phyloP scores from a whole-genome alignment of 352 stramenopile genomes.

The Phytophthora hibernalis region DNA sequence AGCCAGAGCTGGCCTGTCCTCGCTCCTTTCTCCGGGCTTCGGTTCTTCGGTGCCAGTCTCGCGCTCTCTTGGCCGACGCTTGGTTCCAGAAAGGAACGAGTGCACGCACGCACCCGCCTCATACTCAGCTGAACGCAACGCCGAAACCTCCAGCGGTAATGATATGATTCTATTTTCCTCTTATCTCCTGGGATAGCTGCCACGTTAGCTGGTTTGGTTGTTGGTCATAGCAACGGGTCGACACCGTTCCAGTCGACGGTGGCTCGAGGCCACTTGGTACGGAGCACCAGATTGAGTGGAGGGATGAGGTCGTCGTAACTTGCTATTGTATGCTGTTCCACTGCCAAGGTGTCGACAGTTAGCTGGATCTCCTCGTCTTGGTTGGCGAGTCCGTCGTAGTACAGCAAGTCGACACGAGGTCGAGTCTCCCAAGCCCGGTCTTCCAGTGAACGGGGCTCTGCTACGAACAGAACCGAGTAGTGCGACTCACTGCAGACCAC shows the following conservation, averaged over 20 bases:
- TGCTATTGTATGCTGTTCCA: constrained; percentile 33
- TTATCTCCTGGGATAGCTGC: neutral
- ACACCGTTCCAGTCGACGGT: constrained; percentile 89
- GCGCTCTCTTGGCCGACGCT: constrained; percentile 19
- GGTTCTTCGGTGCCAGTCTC: constrained; percentile 2
- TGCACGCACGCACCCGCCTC: constrained; percentile 15
- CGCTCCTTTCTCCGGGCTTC: constrained; percentile 21
- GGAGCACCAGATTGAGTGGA: constrained; percentile 90
- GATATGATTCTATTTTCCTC: constrained; percentile 3
- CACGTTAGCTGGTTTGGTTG: neutral
- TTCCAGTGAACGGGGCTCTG: constrained; percentile 29
- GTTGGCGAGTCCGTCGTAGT: constrained; percentile 90
- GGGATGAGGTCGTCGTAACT: constrained; percentile 77
- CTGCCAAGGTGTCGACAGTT: constrained; percentile 49
- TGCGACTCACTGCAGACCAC: constrained; percentile 94
- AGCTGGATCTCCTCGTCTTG: constrained; percentile 89
- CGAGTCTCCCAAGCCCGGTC: constrained; percentile 45
- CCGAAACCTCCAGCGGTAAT: constrained; percentile 11
- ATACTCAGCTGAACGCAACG: constrained; percentile 28
- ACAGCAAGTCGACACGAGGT: constrained; percentile 77
- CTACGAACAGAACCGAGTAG: constrained; percentile 90
- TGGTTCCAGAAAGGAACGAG: constrained; percentile 27
- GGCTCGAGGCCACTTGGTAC: constrained; percentile 86
- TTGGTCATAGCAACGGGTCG: constrained; percentile 81
- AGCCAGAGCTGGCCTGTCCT: constrained; percentile 27